These are phyloP conservation scores for Vanderwaltozyma verrucispora DNA, from an alignment of 805 yeast genomes.

Conservation along the genomic window DNA sequence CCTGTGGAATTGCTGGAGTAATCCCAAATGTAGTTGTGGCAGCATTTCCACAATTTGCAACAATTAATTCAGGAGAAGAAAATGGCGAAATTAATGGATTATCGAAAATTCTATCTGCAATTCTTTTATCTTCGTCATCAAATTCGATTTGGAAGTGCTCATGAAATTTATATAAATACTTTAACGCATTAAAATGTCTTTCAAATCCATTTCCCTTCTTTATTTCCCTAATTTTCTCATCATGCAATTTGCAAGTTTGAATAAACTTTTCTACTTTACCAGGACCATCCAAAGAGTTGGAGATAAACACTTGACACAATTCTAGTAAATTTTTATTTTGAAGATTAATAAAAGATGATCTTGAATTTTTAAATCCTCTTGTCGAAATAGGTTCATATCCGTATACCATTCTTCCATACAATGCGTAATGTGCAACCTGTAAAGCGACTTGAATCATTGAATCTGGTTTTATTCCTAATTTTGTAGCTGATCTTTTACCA, in stretches of 20 bases:
- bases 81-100: constrained; percentile 27
- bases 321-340: constrained; percentile 44
- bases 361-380: constrained; percentile 52
- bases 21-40: constrained; percentile 79
- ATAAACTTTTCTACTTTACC: constrained; percentile 31
- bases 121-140: constrained; percentile 11
- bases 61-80: constrained; percentile 34
- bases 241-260: constrained; percentile 44
- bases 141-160: constrained; percentile 28
- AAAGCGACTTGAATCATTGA: constrained; percentile 85
- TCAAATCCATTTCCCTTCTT: constrained; percentile 61
- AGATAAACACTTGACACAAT: constrained; percentile 53
- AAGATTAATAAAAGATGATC: constrained; percentile 60
- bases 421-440: constrained; percentile 83
- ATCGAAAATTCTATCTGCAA: constrained; percentile 40
- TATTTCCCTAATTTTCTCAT: constrained; percentile 38
- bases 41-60: constrained; percentile 87
- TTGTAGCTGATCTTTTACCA: constrained; percentile 68
- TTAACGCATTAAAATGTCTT: constrained; percentile 56
- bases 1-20: constrained; percentile 81
- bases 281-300: constrained; percentile 45
- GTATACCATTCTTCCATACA: constrained; percentile 82
- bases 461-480: constrained; percentile 78
- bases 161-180: constrained; percentile 39
- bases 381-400: constrained; percentile 87